Evolutionary conservation across 2,329 filamentous ascomycete species (phyloP).

Genomic region (Sporothrix luriei): DNA sequence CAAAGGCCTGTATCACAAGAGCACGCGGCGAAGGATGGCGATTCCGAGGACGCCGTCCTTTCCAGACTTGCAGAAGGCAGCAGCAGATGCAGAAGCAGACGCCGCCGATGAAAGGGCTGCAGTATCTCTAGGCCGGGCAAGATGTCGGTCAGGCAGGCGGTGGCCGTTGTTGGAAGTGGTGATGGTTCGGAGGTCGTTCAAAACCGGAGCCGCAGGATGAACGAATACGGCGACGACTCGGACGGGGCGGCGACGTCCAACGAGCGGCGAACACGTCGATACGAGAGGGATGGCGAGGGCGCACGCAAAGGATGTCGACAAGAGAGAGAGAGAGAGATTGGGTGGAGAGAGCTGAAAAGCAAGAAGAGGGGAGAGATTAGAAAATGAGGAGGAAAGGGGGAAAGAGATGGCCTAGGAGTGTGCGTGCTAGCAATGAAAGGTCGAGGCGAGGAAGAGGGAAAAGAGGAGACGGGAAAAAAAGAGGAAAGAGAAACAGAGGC

Average conservation of each 20-base stretch:
- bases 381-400: conserved; percentile 10
- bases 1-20: not conserved
- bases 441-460: not conserved
- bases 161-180: not conserved
- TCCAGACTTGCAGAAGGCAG: not conserved
- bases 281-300: not conserved
- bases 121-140: not conserved
- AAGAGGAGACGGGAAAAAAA: conserved; percentile 19
- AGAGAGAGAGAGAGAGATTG: not conserved
- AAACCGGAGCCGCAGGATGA: not conserved
- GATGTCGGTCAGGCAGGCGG: not conserved
- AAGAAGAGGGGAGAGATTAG: not conserved
- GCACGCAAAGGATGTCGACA: too few species aligned
- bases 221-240: not conserved
- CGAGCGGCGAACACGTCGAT: not conserved
- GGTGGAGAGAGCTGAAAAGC: not conserved
- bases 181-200: not conserved
- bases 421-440: conserved; percentile 1
- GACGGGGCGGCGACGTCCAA: not conserved
- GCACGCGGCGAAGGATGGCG: conserved; percentile 15
- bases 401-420: not conserved
- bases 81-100: not conserved
- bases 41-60: not conserved
- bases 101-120: not conserved
- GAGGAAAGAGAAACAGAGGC: conserved; percentile 26